phyloP scores from a whole-genome alignment of 108 stramenopile genomes.

The Nitzschia sp. region DNA sequence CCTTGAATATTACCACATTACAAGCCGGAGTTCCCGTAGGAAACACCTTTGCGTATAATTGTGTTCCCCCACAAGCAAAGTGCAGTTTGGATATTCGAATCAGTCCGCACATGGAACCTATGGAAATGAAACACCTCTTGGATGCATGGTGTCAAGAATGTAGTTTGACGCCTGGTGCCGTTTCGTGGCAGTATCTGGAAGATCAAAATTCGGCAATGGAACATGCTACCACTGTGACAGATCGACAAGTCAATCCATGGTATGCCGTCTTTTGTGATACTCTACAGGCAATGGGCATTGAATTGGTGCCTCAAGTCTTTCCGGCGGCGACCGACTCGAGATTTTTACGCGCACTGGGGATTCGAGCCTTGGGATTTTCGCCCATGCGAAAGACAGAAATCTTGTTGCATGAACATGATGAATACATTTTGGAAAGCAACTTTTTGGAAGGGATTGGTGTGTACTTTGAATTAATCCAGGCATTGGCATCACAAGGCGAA shows the following conservation, averaged over 20 bases:
- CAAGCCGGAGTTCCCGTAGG: constrained; percentile 88
- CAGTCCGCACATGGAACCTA: constrained; percentile 78
- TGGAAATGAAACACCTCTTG: constrained; percentile 82
- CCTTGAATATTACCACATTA: constrained; percentile 92
- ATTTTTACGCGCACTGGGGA: constrained; percentile 85
- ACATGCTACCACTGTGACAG: constrained; percentile 68
- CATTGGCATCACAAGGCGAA: constrained; percentile 6
- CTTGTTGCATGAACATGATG: constrained; percentile 96
- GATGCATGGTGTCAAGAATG: constrained; percentile 92
- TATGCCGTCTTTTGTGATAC: constrained; percentile 80
- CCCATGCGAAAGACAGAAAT: constrained; percentile 95
- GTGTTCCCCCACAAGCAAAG: constrained; percentile 85
- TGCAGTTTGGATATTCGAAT: constrained; percentile 96
- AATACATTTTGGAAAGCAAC: constrained; percentile 85
- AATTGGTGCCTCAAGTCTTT: constrained; percentile 88
- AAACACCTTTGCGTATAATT: constrained; percentile 83
- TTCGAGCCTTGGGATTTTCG: constrained; percentile 93
- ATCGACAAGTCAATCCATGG: constrained; percentile 88
- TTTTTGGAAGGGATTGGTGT: constrained; percentile 92
- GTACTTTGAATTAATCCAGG: constrained; percentile 78
- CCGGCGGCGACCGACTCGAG: constrained; percentile 96
- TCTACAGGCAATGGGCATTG: constrained; percentile 59
- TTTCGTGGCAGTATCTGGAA: constrained; percentile 77
- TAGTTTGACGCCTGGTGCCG: constrained; percentile 42
- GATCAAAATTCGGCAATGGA: constrained; percentile 36